Conservation (phyloP, 1,284 basidiomycete species). For the Papiliotrema terrestris region DNA sequence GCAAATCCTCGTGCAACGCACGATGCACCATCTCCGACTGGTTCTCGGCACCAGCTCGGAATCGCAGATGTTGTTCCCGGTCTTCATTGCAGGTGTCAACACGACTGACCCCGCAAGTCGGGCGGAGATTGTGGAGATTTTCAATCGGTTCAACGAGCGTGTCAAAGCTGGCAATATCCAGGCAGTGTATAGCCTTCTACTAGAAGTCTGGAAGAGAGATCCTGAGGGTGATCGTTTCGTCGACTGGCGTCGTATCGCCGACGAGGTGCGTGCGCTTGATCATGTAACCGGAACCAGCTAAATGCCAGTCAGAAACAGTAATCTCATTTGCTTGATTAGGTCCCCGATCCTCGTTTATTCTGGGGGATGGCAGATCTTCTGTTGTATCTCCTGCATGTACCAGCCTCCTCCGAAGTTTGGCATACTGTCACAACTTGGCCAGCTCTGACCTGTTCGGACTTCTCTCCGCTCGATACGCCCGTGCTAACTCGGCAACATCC, state of each 20-base stretch:
- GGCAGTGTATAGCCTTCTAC: constrained; percentile 21
- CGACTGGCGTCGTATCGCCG: constrained; percentile 23
- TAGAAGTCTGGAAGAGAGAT: constrained; percentile 32
- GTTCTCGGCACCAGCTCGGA: constrained; percentile 34
- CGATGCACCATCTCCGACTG: constrained; percentile 22
- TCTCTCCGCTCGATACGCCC: not conserved
- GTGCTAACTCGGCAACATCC: constrained; percentile 36
- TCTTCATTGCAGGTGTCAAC: constrained; percentile 35
- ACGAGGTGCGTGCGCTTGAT: constrained; percentile 9
- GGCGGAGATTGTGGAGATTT: constrained; percentile 19
- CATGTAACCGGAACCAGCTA: not conserved
- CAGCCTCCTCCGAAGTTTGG: not conserved
- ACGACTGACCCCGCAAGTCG: constrained; percentile 19
- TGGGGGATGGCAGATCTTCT: no score
- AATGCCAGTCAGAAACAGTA: not conserved
- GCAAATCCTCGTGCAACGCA: constrained; percentile 26
- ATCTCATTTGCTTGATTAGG: not conserved
- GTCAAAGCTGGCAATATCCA: constrained; percentile 27
- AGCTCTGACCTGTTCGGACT: not conserved
- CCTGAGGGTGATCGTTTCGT: constrained; percentile 23
- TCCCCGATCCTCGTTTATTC: no score
- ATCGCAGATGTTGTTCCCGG: constrained; percentile 34
- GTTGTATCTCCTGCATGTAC: not conserved
- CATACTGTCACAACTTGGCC: not conserved
- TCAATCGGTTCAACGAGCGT: constrained; percentile 25